Evolutionary conservation across 225 moss, liverwort and hornwort species (phyloP), one percentile per base, ranked within the genome.

Genomic region (Ulota crispa): DNA sequence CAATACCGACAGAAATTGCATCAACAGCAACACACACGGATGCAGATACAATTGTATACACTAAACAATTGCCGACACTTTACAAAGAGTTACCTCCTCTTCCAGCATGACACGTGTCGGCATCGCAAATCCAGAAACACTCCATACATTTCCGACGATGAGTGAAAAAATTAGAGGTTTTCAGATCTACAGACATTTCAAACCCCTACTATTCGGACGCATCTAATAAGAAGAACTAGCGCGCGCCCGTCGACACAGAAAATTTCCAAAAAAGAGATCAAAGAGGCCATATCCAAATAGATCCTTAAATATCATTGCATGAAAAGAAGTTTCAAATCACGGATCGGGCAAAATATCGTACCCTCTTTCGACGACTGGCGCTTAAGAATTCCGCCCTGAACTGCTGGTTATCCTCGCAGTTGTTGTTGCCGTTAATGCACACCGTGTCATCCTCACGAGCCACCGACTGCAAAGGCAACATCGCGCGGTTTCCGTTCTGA

Each of bases 341-440:
- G 18, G n/a, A 68, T 32, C 66, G 30, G 18, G 55, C 31, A 19
- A 36, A 64, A 68, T 26, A 68, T 60, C 68, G 50, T 60, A 82
- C 82, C 82, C 15, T 68, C 75, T 68, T 75, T 57, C 75, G 66
- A 18, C 81, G 81, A 68, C 43, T 26, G 31, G 57, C 75, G 32
- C 53, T 73, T 6, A 59, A 32, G 36, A 75, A 82, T 67, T 75
- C 75, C 31, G 67, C 43, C 59, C 68, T 66, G 37, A 75, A 81
- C 28, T 82, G 82, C 82, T 62, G 69, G 36, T 68, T 36, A 62
- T 82, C 62, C 70, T 75, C 82, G 47, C 82, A 82, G 68, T 68
- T 82, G 75, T 60, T 82, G 75, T 45, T 45, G 45, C 57, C 62
- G 70, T 77, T 82, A 15, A 53, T 50, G 72, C 70, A 68, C 75